A percentile compares a stretch with the other conserved stretches of the same genome.
Conservation (phyloP, 2,329 filamentous ascomycete species). For the Capronia americana region DNA sequence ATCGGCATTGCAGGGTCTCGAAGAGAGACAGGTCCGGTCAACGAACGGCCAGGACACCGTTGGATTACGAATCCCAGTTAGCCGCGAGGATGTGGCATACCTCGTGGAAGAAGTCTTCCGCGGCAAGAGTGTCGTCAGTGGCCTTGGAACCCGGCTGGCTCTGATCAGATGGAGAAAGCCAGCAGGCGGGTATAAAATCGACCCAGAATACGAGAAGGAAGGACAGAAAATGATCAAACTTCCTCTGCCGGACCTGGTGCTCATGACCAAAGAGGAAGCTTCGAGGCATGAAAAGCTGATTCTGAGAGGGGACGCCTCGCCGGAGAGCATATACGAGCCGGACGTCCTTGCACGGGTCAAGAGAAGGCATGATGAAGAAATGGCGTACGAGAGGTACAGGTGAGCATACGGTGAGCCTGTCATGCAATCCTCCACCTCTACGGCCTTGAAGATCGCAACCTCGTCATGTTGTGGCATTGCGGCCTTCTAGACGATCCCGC, state of each 20-base stretch:
- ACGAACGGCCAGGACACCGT: conserved; percentile 57
- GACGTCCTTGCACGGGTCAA: conserved; percentile 72
- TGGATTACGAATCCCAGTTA: conserved; percentile 81
- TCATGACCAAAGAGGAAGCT: conserved; percentile 90
- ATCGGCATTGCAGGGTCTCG: conserved; percentile 73
- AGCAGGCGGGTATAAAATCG: conserved; percentile 62
- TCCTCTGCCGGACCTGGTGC: conserved; percentile 74
- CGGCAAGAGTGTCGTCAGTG: conserved; percentile 81
- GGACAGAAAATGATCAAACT: conserved; percentile 79
- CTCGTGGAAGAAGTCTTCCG: conserved; percentile 87
- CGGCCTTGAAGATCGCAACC: background rate
- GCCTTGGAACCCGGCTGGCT: conserved; percentile 77
- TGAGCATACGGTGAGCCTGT: conserved; percentile 37
- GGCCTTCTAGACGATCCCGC: background rate
- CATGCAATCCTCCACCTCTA: background rate
- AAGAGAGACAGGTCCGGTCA: conserved; percentile 74
- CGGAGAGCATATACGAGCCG: conserved; percentile 75
- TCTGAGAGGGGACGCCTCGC: conserved; percentile 69
- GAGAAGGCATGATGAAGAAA: conserved; percentile 70
- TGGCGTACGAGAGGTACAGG: conserved; percentile 58
- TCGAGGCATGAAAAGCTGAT: conserved; percentile 79
- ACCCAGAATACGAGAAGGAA: conserved; percentile 64
- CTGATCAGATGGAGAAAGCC: conserved; percentile 82
- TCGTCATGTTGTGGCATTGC: background rate
- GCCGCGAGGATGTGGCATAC: conserved; percentile 81